phyloP scores from a whole-genome alignment of 2,329 filamentous ascomycete genomes.

The Clonostachys rhizophaga region DNA sequence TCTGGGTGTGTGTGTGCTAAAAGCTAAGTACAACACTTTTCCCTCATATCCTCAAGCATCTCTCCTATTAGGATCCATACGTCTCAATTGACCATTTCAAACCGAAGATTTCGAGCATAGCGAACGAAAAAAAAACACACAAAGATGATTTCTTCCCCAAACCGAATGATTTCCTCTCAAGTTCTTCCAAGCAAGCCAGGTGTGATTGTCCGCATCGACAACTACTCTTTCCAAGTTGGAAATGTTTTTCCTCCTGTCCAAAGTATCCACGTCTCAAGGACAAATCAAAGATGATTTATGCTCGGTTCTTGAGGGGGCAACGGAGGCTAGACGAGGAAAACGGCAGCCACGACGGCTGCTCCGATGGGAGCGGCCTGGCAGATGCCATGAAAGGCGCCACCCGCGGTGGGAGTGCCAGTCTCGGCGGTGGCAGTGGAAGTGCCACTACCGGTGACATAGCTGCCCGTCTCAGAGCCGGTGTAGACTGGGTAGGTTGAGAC shows the following conservation, averaged over 20 bases:
- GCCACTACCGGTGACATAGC: slow-evolving; percentile 2
- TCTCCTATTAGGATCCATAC: too few species aligned
- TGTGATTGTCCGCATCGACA: neutral
- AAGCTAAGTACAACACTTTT: too few species aligned
- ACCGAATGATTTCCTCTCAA: too few species aligned
- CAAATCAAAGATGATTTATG: neutral
- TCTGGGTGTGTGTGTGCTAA: too few species aligned
- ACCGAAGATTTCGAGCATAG: too few species aligned
- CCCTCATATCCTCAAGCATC: too few species aligned
- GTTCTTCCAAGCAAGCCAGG: neutral
- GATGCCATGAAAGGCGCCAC: slow-evolving; percentile 12
- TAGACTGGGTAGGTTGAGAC: neutral
- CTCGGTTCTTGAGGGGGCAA: neutral
- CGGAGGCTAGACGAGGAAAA: slow-evolving; percentile 14
- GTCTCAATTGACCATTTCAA: too few species aligned
- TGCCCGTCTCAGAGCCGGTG: neutral
- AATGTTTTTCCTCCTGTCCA: too few species aligned
- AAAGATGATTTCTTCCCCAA: too few species aligned
- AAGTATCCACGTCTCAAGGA: neutral
- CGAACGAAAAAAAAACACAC: too few species aligned
- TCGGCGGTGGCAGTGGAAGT: slow-evolving; percentile 7
- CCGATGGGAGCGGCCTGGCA: slow-evolving; percentile 14
- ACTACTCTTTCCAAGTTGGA: neutral
- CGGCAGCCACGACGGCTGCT: slow-evolving; percentile 15
- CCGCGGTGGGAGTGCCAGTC: slow-evolving; percentile 13